Conservation (phyloP, 352 stramenopile genomes). For the Pythium chondricola region DNA sequence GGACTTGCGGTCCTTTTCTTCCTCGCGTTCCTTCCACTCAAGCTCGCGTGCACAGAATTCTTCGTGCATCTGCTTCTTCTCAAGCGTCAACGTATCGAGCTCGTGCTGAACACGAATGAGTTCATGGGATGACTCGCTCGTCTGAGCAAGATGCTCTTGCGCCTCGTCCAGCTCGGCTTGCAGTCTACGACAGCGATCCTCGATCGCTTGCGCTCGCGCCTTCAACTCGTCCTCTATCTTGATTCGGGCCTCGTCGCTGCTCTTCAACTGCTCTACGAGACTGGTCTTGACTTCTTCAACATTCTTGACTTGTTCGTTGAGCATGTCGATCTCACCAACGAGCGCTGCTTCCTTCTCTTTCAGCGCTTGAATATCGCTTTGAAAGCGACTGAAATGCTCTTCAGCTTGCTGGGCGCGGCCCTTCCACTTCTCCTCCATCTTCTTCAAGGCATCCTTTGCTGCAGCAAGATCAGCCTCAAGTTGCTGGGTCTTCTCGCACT, state of each 20-base stretch:
- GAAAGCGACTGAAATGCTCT: constrained; percentile 9
- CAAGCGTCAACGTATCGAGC: constrained; percentile 13
- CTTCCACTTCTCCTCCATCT: constrained; percentile 11
- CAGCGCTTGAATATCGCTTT: constrained; percentile 10
- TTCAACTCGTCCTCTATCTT: constrained; percentile 22
- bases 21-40: constrained; percentile 31
- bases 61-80: constrained; percentile 30
- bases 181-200: constrained; percentile 11
- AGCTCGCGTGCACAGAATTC: constrained; percentile 21
- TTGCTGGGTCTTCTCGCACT: background rate
- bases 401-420: constrained; percentile 14
- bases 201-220: constrained; percentile 5
- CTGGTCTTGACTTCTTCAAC: constrained; percentile 20
- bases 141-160: background rate
- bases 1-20: constrained; percentile 23
- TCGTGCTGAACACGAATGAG: constrained; percentile 13
- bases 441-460: constrained; percentile 3
- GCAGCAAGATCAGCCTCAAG: constrained; percentile 32
- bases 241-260: constrained; percentile 17
- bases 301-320: constrained; percentile 28
- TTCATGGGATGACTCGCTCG: constrained; percentile 7
- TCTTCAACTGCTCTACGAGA: background rate
- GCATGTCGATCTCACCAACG: constrained; percentile 19
- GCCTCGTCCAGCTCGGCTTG: constrained; percentile 8
- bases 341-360: constrained; percentile 19